phyloP scores from a whole-genome alignment of 1,284 basidiomycete species.

The Pseudomicrostroma phylloplanum region DNA sequence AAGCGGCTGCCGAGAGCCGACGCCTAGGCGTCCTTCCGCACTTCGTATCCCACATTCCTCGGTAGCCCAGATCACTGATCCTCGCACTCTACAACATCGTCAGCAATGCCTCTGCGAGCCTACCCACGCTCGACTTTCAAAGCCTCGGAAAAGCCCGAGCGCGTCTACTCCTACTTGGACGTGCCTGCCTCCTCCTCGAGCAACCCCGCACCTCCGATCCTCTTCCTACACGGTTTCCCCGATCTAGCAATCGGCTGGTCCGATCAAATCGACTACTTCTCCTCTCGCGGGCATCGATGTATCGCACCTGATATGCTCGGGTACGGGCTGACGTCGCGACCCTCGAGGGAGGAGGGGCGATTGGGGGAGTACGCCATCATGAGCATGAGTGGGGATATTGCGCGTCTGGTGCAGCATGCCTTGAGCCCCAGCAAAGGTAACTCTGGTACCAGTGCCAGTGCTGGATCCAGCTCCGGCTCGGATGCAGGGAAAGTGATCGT shows the following conservation, averaged over 20 bases:
- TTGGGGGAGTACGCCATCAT: not conserved
- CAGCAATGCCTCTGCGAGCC: not conserved
- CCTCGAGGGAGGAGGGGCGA: not conserved
- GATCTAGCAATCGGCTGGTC: not conserved
- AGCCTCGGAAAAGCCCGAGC: not conserved
- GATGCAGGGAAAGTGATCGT: not conserved
- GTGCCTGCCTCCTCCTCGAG: not conserved
- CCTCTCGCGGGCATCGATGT: not conserved
- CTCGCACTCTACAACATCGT: not conserved
- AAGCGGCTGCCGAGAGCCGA: not conserved
- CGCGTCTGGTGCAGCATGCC: not conserved
- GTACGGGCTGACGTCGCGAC: not conserved
- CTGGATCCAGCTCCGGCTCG: too few species aligned
- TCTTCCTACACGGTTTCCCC: slow-evolving; percentile 1
- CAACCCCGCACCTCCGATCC: not conserved
- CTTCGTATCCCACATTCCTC: not conserved
- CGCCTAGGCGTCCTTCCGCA: not conserved
- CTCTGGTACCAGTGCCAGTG: too few species aligned
- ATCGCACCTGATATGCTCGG: slow-evolving; percentile 3
- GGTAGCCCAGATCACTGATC: not conserved
- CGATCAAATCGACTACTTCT: not conserved
- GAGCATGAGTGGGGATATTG: not conserved
- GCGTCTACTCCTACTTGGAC: not conserved
- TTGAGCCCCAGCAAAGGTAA: not conserved
- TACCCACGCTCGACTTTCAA: not conserved